Evolutionary conservation across 495 filamentous ascomycete genomes (phyloP).

Genomic region (Aspergillus sclerotioniger): DNA sequence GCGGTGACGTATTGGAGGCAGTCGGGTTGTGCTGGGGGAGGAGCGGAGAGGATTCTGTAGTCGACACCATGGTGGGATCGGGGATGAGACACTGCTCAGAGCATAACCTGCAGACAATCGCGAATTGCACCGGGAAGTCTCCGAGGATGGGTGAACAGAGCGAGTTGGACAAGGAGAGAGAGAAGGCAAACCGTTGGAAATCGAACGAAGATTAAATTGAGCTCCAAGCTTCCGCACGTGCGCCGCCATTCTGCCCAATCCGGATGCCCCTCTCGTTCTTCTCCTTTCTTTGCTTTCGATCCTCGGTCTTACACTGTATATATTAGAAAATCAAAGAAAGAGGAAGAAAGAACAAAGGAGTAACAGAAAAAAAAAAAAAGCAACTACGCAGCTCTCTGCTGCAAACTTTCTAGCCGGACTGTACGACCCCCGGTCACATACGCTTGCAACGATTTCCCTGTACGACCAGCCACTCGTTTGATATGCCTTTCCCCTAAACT

Average conservation of each 20-base stretch:
- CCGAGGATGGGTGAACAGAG: background rate
- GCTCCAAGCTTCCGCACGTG: conserved; percentile 36
- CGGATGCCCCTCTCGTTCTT: background rate
- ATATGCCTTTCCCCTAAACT: background rate
- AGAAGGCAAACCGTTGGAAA: conserved; percentile 1
- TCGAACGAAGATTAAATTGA: conserved; percentile 13
- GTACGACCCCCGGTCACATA: background rate
- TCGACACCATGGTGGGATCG: conserved; percentile 35
- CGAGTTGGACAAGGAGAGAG: background rate
- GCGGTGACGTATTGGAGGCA: conserved; percentile 39
- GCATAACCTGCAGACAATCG: conserved; percentile 1
- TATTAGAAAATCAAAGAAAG: background rate
- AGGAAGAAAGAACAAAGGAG: background rate
- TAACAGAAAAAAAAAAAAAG: background rate
- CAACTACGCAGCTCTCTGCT: background rate
- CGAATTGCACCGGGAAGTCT: background rate
- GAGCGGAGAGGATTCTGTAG: conserved; percentile 47
- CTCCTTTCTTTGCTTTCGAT: background rate
- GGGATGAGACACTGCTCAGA: conserved; percentile 9
- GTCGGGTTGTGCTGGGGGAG: conserved; percentile 42
- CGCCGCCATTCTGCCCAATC: conserved; percentile 14
- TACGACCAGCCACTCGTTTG: background rate
- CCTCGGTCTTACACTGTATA: background rate
- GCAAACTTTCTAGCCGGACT: background rate
- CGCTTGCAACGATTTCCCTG: background rate